Base-by-base conservation (phyloP, 164 flowering plant species). In the Nymphaea thermarum region DNA sequence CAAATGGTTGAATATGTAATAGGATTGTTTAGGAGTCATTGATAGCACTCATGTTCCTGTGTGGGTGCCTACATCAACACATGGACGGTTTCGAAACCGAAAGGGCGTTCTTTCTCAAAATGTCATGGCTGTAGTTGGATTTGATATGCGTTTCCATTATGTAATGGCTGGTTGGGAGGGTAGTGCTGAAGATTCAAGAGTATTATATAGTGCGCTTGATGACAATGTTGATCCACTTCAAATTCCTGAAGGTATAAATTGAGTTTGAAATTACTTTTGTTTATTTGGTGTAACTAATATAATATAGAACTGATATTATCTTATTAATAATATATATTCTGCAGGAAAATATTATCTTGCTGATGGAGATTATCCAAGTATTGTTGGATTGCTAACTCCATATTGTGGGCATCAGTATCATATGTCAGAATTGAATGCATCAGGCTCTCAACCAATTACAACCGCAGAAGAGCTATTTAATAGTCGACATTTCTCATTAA, bases 161-260 rank as follows among this genome's bases (percentile, higher is more conserved):
- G 84, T 86, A 47, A 75, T 84, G 14, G 86, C 89, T 15, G 93
- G 93, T 10, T 88, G 88, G 88, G 93, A 88, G 74, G 93, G 93
- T 44, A 83, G 88, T 4, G 84, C 88, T 12, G 68, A 81, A 43
- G 86, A 87, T 73, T 65, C 75, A 47, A 78, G 74, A 70, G 84
- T 84, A 72, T 67, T 86, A 11, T 75, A 72, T 69, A 76, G 83
- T n/a, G 88, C 88, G 60, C 78, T 86, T 45, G 80, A 79, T 3
- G 81, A 87, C 75, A 78, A 45, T 0, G 10, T 5, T 10, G 5
- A 45, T 45, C 53, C 53, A 5, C 53, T 45, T 45, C 5, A 5
- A 10, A 10, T 45, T 5, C 53, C 53, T 45, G 53, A 45, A 45
- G 53, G 53, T 45, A 45, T 45, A 5, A 45, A 45, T 45, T 5